Evolutionary conservation across 306 rosid genomes (phyloP).

Genomic region (Fragaria ananassa): DNA sequence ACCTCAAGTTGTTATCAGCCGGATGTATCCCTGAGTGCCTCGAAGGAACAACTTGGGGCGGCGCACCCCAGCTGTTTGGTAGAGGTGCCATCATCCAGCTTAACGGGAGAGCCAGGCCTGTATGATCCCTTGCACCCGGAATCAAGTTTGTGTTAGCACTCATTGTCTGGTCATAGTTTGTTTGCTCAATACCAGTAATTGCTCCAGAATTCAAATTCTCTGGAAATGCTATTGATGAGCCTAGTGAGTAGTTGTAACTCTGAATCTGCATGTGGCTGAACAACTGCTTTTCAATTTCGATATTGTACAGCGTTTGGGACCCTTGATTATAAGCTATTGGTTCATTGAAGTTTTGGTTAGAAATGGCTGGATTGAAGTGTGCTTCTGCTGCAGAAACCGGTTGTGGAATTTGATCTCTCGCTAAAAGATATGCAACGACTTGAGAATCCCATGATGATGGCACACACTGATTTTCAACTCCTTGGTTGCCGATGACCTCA

Average conservation of each 20-base stretch:
- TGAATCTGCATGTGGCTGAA: neutral
- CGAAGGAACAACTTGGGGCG: constrained; percentile 5
- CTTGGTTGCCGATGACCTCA: constrained; percentile 7
- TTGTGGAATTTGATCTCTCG: neutral
- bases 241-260: neutral
- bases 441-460: constrained; percentile 28
- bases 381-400: neutral
- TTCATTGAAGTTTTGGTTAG: neutral
- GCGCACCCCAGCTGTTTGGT: neutral
- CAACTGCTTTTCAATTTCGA: neutral
- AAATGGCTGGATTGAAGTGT: neutral
- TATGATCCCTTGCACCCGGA: neutral
- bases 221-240: neutral
- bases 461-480: constrained; percentile 10
- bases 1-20: neutral
- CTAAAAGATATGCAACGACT: neutral
- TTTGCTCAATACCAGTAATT: neutral
- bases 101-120: neutral
- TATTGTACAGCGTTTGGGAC: neutral
- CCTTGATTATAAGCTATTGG: neutral
- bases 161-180: neutral
- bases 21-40: neutral
- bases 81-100: neutral
- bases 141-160: neutral
- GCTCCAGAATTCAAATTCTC: neutral